Conservation (phyloP, 495 filamentous ascomycete species). For the Annulohypoxylon moriforme region DNA sequence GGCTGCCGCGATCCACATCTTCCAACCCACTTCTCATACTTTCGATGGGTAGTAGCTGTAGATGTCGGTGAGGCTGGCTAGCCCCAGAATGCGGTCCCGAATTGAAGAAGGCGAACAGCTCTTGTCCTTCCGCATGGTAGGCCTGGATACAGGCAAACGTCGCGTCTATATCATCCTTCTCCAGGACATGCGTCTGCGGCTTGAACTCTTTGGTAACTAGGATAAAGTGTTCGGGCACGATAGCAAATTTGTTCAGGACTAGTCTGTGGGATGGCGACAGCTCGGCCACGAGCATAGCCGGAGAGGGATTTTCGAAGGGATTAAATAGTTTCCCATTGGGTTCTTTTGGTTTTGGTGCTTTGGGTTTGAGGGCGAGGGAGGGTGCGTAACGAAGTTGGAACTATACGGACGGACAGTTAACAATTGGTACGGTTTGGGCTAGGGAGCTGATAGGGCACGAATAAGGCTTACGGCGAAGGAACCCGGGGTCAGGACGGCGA, state of each 20-base stretch:
- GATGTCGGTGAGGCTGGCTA: conserved; percentile 80
- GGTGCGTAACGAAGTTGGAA: conserved; percentile 86
- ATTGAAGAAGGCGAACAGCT: conserved; percentile 86
- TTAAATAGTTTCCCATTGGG: conserved; percentile 61
- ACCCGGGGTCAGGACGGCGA: conserved; percentile 63
- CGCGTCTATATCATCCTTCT: conserved; percentile 71
- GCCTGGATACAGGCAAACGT: conserved; percentile 72
- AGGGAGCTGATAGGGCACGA: not conserved
- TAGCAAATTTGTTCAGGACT: conserved; percentile 84
- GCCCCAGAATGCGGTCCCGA: conserved; percentile 81
- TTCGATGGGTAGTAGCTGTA: conserved; percentile 80
- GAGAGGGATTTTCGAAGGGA: conserved; percentile 76
- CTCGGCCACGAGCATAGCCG: conserved; percentile 70
- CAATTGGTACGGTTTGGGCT: not conserved
- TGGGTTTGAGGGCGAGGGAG: conserved; percentile 77
- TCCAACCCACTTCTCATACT: conserved; percentile 68
- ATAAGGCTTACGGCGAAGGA: conserved; percentile 63
- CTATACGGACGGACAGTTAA: conserved; percentile 25
- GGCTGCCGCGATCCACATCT: conserved; percentile 25
- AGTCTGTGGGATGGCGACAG: conserved; percentile 70
- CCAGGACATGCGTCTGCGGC: conserved; percentile 74
- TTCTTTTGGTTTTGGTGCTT: conserved; percentile 56
- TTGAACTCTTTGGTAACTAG: conserved; percentile 75
- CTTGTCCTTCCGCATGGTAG: conserved; percentile 58
- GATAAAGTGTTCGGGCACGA: conserved; percentile 84